Base-by-base conservation (phyloP, 495 filamentous ascomycete species). In the Rusavskia elegans region DNA sequence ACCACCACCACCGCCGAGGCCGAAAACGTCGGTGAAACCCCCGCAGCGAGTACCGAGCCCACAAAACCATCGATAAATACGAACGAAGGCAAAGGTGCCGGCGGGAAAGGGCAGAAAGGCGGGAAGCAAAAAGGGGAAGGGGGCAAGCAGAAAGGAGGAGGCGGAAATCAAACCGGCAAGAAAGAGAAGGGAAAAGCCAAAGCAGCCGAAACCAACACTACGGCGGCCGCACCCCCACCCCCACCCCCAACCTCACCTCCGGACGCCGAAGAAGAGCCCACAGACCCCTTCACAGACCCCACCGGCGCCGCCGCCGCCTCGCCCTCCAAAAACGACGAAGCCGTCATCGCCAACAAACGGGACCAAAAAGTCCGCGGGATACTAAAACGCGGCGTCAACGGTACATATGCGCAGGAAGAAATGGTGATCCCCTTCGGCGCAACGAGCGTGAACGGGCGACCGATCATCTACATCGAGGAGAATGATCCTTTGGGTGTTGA, bases 391-490 rank as follows among this genome's bases (percentile, higher is more conserved):
- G 39, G 38, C 19, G 10, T 21, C 8, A 23, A 51, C 7, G 35
- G 35, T 5, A 30, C 32, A 13, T 25, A 20, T 3, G n/a, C 39
- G 35, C 21, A 21, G 5, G 29, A 39, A 11, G 39, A 42, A 10
- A 30, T 30, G n/a, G 20, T 11, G n/a, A 41, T 42, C 19, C 37
- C 37, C 23, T 36, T 13, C 11, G 49, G 40, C 5, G 30, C 37
- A 6, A 57, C 49, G 30, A 45, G n/a, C 29, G 14, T 53, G 10
- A 19, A 53, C 17, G 57, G 51, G 1, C 17, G 42, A 39, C 55
- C 52, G 6, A 45, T 60, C 9, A 53, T 60, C 8, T 53, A 54
- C 17, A 23, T 60, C n/a, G 48, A 57, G 8, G 42, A 53, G 27
- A 46, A 52, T 20, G 57, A 56, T 10, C 44, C 49, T 1, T 32